A percentile compares a stretch with the other conserved stretches of the same genome.
phyloP scores from a whole-genome alignment of 163 green algal genomes.

The Smithsoniella earleae region DNA sequence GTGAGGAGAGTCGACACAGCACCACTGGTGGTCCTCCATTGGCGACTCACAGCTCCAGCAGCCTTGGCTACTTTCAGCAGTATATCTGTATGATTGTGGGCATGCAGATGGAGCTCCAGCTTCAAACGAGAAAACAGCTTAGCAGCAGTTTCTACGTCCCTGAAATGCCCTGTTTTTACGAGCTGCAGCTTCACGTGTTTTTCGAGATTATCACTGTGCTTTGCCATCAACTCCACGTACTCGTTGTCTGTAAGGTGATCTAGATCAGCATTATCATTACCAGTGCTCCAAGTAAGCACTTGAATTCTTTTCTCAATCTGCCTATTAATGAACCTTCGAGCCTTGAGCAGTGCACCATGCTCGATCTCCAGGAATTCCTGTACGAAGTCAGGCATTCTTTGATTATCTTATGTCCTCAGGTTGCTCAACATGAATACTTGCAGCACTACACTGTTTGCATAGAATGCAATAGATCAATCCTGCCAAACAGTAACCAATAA shows the following conservation, averaged over 20 bases:
- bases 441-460: neutral
- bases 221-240: conserved; percentile 27
- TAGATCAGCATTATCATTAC: conserved; percentile 8
- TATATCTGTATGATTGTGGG: conserved; percentile 10
- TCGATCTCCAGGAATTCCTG: conserved; percentile 23
- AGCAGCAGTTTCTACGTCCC: neutral
- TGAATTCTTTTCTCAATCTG: conserved; percentile 18
- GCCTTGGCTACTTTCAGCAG: conserved; percentile 21
- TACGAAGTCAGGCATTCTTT: neutral
- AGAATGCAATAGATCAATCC: too few species aligned
- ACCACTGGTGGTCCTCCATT: conserved; percentile 23
- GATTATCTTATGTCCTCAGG: neutral
- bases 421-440: neutral
- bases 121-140: neutral
- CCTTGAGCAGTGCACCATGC: neutral
- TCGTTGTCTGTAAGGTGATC: conserved; percentile 8
- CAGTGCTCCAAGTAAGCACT: conserved; percentile 25
- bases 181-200: conserved; percentile 20
- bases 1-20: neutral
- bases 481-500: too few species aligned
- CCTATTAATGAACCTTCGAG: neutral
- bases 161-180: neutral
- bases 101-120: conserved; percentile 18
- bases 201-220: conserved; percentile 18
- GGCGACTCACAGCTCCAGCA: conserved; percentile 11